A percentile compares a stretch with the other conserved stretches of the same genome.
Conservation (phyloP, 2,329 filamentous ascomycete genomes). For the Pyrenochaeta sp. region DNA sequence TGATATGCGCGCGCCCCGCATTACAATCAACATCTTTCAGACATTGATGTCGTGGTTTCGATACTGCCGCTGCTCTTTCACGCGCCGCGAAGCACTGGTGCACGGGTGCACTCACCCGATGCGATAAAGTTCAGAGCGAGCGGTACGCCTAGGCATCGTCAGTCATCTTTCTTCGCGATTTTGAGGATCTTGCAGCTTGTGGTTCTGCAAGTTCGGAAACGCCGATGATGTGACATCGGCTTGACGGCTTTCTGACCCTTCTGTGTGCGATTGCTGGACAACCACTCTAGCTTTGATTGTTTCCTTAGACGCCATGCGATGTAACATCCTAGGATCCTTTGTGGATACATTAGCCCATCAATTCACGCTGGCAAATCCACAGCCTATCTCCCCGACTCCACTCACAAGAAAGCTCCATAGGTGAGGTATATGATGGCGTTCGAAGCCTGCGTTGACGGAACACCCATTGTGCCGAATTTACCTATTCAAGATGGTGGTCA, state of each 20-base stretch:
- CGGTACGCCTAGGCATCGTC: constrained; percentile 69
- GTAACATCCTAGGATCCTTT: constrained; percentile 69
- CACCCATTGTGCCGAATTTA: constrained; percentile 65
- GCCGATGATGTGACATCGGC: constrained; percentile 8
- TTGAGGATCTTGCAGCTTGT: background rate
- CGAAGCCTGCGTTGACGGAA: constrained; percentile 77
- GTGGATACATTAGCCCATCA: constrained; percentile 22
- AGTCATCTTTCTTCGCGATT: constrained; percentile 21
- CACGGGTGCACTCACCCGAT: constrained; percentile 76
- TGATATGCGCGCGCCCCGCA: constrained; percentile 19
- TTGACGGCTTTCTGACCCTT: constrained; percentile 65
- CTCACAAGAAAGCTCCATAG: constrained; percentile 79
- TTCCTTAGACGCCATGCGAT: constrained; percentile 65
- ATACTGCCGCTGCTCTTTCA: constrained; percentile 70
- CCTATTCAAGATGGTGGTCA: constrained; percentile 6
- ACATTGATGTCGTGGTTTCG: constrained; percentile 46
- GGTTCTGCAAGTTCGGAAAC: constrained; percentile 9
- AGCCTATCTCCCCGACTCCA: constrained; percentile 5
- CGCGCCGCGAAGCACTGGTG: constrained; percentile 44
- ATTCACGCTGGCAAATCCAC: constrained; percentile 9
- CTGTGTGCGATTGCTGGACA: constrained; percentile 82
- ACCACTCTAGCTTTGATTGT: constrained; percentile 75
- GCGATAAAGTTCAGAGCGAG: constrained; percentile 90
- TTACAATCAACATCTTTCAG: constrained; percentile 6
- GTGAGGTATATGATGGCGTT: constrained; percentile 86